These are phyloP conservation scores for Aspergillus ustus DNA, from an alignment of 2,329 filamentous ascomycete genomes.

Conservation along the genomic window DNA sequence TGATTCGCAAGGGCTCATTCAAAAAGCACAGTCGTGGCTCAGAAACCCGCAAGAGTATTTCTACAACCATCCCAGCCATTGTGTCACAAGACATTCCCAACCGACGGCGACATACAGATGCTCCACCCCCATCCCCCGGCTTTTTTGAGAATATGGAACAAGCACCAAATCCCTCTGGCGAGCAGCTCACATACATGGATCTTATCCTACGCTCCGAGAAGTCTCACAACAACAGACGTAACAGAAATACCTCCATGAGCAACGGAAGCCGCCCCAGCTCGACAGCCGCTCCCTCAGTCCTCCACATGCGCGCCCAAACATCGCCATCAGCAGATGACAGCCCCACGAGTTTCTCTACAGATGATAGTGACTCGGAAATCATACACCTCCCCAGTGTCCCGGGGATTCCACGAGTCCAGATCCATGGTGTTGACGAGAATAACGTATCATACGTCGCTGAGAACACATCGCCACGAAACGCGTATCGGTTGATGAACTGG, in stretches of 20 bases:
- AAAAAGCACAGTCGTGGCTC: conserved; percentile 33
- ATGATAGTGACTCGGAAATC: conserved; percentile 42
- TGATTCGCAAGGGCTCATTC: conserved; percentile 38
- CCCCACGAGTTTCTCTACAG: conserved; percentile 26
- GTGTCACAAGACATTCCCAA: conserved; percentile 23
- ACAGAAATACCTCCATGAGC: conserved; percentile 17
- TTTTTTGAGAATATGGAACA: conserved; percentile 31
- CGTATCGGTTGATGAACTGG: conserved; percentile 39
- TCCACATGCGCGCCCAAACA: conserved; percentile 40
- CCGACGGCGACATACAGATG: conserved; percentile 47
- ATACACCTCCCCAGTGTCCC: conserved; percentile 38
- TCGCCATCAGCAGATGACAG: conserved; percentile 29
- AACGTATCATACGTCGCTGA: conserved; percentile 39
- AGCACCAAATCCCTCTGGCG: conserved; percentile 12
- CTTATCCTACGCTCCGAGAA: conserved; percentile 31
- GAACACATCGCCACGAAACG: conserved; percentile 29
- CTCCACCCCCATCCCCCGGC: conserved; percentile 39
- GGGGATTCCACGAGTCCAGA: conserved; percentile 30
- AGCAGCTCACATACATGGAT: conserved; percentile 38
- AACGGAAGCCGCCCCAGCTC: conserved; percentile 17
- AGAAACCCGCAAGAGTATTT: conserved; percentile 36
- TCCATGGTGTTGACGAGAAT: conserved; percentile 40
- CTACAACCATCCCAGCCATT: conserved; percentile 31
- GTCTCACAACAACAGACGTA: background rate
- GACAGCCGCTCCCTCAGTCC: conserved; percentile 31